Evolutionary conservation across 305 asterid species (phyloP), one percentile per base, ranked within the genome.

Genomic region (Solanum chacoense): DNA sequence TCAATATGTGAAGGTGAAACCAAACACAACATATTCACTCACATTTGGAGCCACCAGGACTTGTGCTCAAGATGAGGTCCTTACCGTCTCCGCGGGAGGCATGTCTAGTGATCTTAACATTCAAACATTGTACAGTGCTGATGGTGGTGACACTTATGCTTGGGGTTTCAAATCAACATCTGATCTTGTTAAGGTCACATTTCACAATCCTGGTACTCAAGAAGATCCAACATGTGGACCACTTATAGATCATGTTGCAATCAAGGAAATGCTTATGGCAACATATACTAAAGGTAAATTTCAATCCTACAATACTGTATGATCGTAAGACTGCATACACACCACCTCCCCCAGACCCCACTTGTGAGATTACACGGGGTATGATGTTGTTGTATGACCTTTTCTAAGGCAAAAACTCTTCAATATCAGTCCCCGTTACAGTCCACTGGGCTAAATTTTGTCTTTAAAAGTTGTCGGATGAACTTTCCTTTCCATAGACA

Each of bases 141-240:
- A 95, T 22, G 98, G 98, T 42, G 97, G 98, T 29, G 98, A 95
- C 22, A 94, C 96, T 2, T 96, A 96, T 16, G 98, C 94, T 3
- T 96, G 96, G 96, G 92, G 93, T 29, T 94, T 96, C 79, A 91
- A 75, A 92, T 94, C 98, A 9, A 72, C 24, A 6, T 90, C 94
- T 11, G 89, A 90, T 28, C 40, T 91, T 73, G 95, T 94, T 84
- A 94, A 90, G 93, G 91, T 96, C 40, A 92, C 95, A 13, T 94
- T 96, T 85, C 97, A 92, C 37, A 95, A 95, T 28, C 95, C 94
- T 38, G 98, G 99, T 32, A 85, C 84, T 79, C 98, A 96, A 87
- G 99, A 95, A 81, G 98, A 96, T 86, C 98, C 98, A 4, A 84
- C 98, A 1, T 96, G 98, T 88, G 98, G 98, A 11, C 98, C 99